phyloP scores from a whole-genome alignment of 169 alveolate genomes.

The Eimeria zaria region DNA sequence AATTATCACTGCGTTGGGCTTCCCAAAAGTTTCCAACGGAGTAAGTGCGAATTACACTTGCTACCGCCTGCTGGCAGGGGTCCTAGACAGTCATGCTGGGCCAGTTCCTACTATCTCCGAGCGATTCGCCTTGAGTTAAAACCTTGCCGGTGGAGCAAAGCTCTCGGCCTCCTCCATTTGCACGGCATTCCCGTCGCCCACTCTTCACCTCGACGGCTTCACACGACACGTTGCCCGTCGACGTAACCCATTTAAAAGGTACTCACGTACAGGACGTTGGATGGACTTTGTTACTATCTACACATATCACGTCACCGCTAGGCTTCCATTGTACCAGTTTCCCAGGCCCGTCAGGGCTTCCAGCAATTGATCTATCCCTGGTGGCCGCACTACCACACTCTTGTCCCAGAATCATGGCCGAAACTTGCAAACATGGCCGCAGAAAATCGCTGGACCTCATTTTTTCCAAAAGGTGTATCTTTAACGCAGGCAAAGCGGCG shows the following conservation, averaged over 20 bases:
- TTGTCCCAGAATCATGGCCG: neutral
- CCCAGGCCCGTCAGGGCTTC: neutral
- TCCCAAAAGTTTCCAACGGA: neutral
- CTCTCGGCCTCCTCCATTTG: neutral
- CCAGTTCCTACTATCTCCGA: neutral
- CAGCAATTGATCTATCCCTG: neutral
- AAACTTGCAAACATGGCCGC: neutral
- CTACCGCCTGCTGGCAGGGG: neutral
- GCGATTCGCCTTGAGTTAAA: neutral
- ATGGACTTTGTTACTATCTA: neutral
- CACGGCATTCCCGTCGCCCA: neutral
- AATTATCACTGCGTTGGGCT: neutral
- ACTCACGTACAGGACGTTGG: neutral
- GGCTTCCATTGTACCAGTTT: neutral
- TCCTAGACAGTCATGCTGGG: neutral
- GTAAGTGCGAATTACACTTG: neutral
- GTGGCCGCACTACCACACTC: neutral
- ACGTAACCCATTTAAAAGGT: neutral
- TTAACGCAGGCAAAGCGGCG: neutral
- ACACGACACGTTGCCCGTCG: neutral
- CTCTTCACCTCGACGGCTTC: neutral
- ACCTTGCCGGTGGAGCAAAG: neutral
- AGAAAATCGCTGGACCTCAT: neutral
- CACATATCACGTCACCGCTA: neutral
- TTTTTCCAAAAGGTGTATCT: neutral